phyloP scores from a whole-genome alignment of 345 rosid species.

The Citrus maxima region DNA sequence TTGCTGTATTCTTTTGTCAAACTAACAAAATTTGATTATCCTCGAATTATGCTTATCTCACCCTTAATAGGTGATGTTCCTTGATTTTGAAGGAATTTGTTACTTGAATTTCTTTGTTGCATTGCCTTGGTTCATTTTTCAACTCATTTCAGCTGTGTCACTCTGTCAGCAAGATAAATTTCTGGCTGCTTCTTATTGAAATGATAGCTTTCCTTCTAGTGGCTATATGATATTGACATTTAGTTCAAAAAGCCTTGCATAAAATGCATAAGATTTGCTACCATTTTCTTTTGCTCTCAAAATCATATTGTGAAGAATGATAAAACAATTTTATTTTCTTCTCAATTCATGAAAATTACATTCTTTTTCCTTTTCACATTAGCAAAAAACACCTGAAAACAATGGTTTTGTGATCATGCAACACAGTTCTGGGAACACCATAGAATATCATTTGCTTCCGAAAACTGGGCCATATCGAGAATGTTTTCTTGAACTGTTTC shows the following conservation, averaged over 20 bases:
- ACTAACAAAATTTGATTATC: background rate
- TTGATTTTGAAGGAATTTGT: background rate
- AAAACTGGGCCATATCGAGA: background rate
- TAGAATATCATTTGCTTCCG: background rate
- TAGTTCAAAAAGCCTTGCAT: background rate
- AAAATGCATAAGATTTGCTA: background rate
- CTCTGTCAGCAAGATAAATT: background rate
- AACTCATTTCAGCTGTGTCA: background rate
- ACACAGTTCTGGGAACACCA: background rate
- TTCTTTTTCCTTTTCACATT: background rate
- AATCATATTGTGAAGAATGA: background rate
- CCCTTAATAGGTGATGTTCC: background rate
- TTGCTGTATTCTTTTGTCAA: background rate
- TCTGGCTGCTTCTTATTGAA: background rate
- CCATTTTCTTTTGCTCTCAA: background rate
- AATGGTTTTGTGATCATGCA: background rate
- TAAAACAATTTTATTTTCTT: background rate
- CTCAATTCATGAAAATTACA: background rate
- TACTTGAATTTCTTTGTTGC: background rate
- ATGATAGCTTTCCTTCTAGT: background rate
- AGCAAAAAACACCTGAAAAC: background rate
- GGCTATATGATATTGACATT: background rate
- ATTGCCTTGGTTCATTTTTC: background rate
- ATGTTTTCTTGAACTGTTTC: background rate
- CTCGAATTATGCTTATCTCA: background rate